These are phyloP conservation scores for Bryum argenteum DNA, from an alignment of 225 moss, liverwort and hornwort species.

Conservation along the genomic window DNA sequence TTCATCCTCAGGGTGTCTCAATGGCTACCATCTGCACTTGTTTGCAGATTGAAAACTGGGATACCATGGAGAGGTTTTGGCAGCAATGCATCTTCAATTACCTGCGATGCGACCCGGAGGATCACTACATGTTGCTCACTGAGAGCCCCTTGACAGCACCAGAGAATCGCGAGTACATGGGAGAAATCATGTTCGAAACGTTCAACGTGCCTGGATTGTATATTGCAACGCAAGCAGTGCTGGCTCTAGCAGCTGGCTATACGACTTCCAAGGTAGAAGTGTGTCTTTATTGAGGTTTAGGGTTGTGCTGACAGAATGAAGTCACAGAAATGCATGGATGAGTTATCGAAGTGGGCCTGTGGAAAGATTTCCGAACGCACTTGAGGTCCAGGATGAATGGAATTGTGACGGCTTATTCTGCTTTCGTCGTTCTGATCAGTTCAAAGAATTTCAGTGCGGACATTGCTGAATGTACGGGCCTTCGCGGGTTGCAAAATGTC, in stretches of 20 bases:
- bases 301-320: conserved; percentile 5
- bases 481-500: conserved; percentile 38
- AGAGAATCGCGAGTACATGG: conserved; percentile 90
- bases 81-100: conserved; percentile 96
- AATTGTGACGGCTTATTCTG: not conserved
- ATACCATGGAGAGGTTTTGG: conserved; percentile 97
- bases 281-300: conserved; percentile 5
- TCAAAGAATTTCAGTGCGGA: conserved; percentile 14
- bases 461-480: conserved; percentile 45
- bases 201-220: conserved; percentile 94
- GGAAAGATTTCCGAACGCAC: not conserved
- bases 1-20: conserved; percentile 7
- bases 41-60: conserved; percentile 90
- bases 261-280: conserved; percentile 81
- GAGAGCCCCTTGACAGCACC: conserved; percentile 93
- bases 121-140: conserved; percentile 87
- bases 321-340: not conserved
- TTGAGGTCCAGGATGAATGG: not conserved
- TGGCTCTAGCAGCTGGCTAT: conserved; percentile 93
- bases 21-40: conserved; percentile 5
- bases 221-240: conserved; percentile 89
- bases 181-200: conserved; percentile 96
- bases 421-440: conserved; percentile 15
- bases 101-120: conserved; percentile 88
- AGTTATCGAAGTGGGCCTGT: not conserved